Percentiles rank a stretch among this genome's conserved stretches.
These are phyloP conservation scores for Alliaria petiolata DNA, from an alignment of 345 rosid species.

Conservation along the genomic window DNA sequence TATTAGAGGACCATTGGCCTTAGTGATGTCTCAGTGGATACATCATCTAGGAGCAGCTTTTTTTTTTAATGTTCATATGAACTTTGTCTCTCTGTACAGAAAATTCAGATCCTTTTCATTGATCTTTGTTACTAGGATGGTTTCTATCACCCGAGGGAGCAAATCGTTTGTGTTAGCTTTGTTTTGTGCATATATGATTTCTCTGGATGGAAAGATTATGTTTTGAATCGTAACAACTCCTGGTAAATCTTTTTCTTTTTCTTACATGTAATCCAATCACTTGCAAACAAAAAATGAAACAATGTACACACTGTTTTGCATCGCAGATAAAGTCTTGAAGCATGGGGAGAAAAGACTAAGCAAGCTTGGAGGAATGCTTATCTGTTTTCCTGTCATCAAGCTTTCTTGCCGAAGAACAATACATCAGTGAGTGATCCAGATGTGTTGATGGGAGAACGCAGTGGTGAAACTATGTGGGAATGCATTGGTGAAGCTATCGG, in stretches of 20 bases:
- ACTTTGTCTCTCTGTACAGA: no score
- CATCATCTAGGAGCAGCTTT: no score
- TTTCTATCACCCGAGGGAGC: background rate
- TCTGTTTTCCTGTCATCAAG: background rate
- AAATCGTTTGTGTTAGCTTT: background rate
- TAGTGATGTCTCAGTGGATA: no score
- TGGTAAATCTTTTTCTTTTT: background rate
- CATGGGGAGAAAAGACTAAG: background rate
- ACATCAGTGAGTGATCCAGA: constrained; percentile 32
- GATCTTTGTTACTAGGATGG: background rate
- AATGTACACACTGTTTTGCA: constrained; percentile 21
- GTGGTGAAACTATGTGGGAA: constrained; percentile 27
- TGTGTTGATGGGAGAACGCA: constrained; percentile 33
- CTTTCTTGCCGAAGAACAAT: constrained; percentile 25
- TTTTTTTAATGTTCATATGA: no score
- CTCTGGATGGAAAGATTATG: background rate
- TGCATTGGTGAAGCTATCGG: constrained; percentile 25
- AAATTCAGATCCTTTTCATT: background rate
- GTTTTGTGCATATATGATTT: background rate
- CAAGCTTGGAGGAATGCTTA: background rate
- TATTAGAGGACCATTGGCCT: no score
- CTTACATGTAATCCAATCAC: background rate
- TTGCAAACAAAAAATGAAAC: constrained; percentile 9
- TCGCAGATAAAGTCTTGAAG: constrained; percentile 14
- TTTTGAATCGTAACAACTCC: background rate